Evolutionary conservation across 75 land plant species (phyloP).

Genomic region (Pseudotsuga menziesii): DNA sequence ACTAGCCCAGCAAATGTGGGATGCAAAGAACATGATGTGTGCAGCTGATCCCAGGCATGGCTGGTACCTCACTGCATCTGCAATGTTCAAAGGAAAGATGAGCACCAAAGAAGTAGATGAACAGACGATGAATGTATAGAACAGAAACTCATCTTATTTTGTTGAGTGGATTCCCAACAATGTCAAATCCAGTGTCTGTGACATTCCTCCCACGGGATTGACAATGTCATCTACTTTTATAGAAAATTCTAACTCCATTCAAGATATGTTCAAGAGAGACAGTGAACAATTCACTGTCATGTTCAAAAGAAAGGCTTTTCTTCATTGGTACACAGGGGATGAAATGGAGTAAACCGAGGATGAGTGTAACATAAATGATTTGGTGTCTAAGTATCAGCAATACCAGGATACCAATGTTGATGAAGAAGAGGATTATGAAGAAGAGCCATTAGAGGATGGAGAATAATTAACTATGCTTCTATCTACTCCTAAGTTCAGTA

Average conservation of each 20-base stretch:
- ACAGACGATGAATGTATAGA: slow-evolving; percentile 68
- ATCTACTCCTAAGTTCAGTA: too few relatives aligned
- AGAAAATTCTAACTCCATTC: slow-evolving; percentile 33
- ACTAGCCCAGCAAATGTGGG: slow-evolving; percentile 41
- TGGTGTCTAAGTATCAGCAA: slow-evolving; percentile 49
- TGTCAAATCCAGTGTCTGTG: slow-evolving; percentile 59
- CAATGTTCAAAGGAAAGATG: slow-evolving; percentile 61
- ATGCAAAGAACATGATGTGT: slow-evolving; percentile 53
- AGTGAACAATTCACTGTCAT: slow-evolving; percentile 50
- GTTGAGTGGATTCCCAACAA: slow-evolving; percentile 52
- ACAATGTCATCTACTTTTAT: slow-evolving; percentile 37
- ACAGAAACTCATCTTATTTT: slow-evolving; percentile 68
- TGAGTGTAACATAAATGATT: slow-evolving; percentile 53
- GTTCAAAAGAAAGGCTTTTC: slow-evolving; percentile 48
- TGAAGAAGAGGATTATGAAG: slow-evolving; percentile 37
- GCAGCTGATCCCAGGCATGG: slow-evolving; percentile 47
- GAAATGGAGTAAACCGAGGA: slow-evolving; percentile 61
- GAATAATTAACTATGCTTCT: background rate
- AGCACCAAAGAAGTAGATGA: slow-evolving; percentile 50
- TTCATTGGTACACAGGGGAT: slow-evolving; percentile 46
- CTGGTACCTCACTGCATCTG: slow-evolving; percentile 50
- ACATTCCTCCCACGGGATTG: slow-evolving; percentile 37
- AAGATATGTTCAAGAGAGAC: slow-evolving; percentile 43
- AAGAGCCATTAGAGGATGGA: slow-evolving; percentile 18
- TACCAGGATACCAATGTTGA: slow-evolving; percentile 44